Evolutionary conservation across 2,329 filamentous ascomycete genomes (phyloP).

Genomic region (Alternaria brassicicola): DNA sequence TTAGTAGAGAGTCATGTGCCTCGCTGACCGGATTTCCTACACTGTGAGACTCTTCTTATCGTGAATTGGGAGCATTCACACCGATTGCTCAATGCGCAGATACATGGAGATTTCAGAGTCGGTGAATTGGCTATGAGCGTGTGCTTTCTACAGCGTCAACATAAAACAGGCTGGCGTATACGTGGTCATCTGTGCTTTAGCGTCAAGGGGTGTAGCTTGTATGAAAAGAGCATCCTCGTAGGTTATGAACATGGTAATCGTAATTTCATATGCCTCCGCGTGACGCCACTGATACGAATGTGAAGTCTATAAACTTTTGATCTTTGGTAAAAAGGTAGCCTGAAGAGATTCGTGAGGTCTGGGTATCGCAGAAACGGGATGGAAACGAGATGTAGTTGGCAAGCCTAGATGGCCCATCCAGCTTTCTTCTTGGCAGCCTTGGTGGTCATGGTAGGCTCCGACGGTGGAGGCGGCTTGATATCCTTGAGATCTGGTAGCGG

Average conservation of each 20-base stretch:
- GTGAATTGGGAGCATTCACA: not conserved
- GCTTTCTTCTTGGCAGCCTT: slow-evolving; percentile 47
- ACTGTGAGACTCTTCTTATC: not conserved
- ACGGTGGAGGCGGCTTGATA: slow-evolving; percentile 27
- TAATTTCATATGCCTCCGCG: not conserved
- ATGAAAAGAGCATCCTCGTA: not conserved
- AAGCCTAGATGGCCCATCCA: slow-evolving; percentile 39
- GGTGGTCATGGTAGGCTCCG: slow-evolving; percentile 38
- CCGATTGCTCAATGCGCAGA: not conserved
- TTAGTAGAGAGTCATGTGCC: not conserved
- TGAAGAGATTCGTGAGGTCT: not conserved
- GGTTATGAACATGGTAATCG: not conserved
- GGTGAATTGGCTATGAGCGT: not conserved
- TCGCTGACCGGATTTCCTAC: not conserved
- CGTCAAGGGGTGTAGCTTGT: too few relatives aligned
- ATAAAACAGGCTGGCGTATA: too few relatives aligned
- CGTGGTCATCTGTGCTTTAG: too few relatives aligned
- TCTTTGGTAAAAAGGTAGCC: not conserved
- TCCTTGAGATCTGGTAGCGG: slow-evolving; percentile 41
- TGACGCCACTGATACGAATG: not conserved
- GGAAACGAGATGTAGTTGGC: not conserved
- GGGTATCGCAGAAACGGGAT: slow-evolving; percentile 11
- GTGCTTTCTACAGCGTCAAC: too few relatives aligned
- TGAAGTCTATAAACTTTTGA: not conserved
- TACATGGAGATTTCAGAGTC: not conserved